Conservation (phyloP, 2,329 filamentous ascomycete species). For the Sporothrix pallida region DNA sequence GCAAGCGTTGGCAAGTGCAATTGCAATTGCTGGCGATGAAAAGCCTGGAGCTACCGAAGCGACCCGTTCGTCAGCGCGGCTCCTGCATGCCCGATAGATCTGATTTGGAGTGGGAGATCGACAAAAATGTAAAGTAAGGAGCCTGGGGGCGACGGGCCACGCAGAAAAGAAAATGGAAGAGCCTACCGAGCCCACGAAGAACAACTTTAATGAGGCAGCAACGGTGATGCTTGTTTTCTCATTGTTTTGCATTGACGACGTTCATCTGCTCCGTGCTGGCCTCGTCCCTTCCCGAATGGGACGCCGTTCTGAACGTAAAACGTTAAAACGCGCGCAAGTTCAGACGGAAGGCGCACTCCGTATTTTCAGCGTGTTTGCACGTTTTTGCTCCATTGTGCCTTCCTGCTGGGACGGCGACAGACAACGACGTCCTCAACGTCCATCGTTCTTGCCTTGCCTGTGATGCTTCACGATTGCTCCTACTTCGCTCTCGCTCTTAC, state of each 20-base stretch:
- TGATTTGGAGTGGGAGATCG: constrained; percentile 18
- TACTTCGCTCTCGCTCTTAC: not conserved
- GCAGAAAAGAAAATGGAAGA: not conserved
- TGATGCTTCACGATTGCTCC: not conserved
- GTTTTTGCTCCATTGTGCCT: not conserved
- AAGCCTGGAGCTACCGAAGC: not conserved
- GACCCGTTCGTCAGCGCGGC: constrained; percentile 1
- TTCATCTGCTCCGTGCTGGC: not conserved
- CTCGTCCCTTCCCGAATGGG: not conserved
- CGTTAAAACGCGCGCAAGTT: not conserved
- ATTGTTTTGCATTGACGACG: not conserved
- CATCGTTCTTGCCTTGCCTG: not conserved
- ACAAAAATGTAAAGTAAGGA: not conserved
- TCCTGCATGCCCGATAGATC: constrained; percentile 16
- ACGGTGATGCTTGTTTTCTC: not conserved
- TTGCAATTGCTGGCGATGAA: too few relatives aligned
- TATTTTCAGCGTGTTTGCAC: not conserved
- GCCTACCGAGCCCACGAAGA: not conserved
- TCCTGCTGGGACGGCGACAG: not conserved
- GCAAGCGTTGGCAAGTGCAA: too few relatives aligned
- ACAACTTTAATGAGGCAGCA: not conserved
- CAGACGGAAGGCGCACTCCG: constrained; percentile 24
- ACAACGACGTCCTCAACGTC: not conserved
- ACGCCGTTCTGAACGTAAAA: not conserved
- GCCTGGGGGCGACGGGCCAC: not conserved